Evolutionary conservation across 805 yeast genomes (phyloP).

Genomic region (Hanseniaspora occidentalis): DNA sequence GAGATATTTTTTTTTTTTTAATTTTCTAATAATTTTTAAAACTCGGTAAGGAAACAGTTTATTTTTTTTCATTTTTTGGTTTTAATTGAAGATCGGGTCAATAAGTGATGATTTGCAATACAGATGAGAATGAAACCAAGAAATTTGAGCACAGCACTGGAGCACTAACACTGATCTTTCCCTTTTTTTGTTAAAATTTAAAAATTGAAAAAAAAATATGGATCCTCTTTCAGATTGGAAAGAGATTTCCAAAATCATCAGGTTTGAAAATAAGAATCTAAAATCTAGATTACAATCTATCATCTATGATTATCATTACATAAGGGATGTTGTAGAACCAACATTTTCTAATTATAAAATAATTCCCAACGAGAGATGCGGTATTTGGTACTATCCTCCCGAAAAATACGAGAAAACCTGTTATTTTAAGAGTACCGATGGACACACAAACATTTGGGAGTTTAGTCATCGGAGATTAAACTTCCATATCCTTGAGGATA

Average conservation of each 20-base stretch:
- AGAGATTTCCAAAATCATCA: conserved; percentile 29
- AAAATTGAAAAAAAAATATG: too few relatives aligned
- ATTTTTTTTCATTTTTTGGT: background rate
- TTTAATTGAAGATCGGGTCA: background rate
- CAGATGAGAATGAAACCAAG: too few relatives aligned
- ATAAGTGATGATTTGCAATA: too few relatives aligned
- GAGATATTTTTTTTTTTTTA: conserved; percentile 6
- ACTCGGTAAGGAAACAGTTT: background rate
- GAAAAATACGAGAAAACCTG: conserved; percentile 28
- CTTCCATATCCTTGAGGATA: conserved; percentile 47
- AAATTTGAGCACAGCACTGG: too few relatives aligned
- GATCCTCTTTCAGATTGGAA: background rate
- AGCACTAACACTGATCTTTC: too few relatives aligned
- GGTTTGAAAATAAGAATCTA: conserved; percentile 38
- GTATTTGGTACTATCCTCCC: conserved; percentile 68
- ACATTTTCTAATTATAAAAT: conserved; percentile 33
- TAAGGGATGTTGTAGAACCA: conserved; percentile 21
- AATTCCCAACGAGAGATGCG: conserved; percentile 76
- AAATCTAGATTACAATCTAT: conserved; percentile 65
- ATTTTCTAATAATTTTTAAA: background rate
- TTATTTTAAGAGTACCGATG: conserved; percentile 87
- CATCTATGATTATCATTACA: conserved; percentile 43
- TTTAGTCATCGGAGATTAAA: conserved; percentile 66
- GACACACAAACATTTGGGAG: conserved; percentile 73
- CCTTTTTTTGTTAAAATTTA: too few relatives aligned